Evolutionary conservation across 2,329 filamentous ascomycete genomes (phyloP), one percentile per base, ranked within the genome.

Genomic region (Lojkania enalia): DNA sequence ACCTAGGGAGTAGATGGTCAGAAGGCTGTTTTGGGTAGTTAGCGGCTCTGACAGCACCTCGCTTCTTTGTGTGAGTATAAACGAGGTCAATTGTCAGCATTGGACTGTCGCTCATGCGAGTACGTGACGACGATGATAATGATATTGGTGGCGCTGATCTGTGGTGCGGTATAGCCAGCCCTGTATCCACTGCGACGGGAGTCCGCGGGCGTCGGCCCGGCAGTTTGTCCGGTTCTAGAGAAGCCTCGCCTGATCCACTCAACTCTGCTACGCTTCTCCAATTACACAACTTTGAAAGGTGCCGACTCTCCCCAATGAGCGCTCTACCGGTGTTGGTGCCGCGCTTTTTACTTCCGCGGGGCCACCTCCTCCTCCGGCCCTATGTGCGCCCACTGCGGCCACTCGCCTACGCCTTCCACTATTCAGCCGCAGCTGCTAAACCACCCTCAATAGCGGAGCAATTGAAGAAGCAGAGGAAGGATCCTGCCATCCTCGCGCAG

Each of bases 401-500:
- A 18, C 30, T 56, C 11, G 37, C 51, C 7, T 32, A 19, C 44
- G 47, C 58, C 49, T 66, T 63, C 56, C 52, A 69, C 61, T 65
- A 64, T n/a, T 69, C 66, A 25, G 33, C 29, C 39, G 51, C 47
- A 7, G 48, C 60, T 14, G 41, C 41, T 7, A 42, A 42, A 15
- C 39, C 58, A 20, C 61, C 53, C 43, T 56, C 57, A n/a, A 60
- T 63, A 27, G 61, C 60, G 5, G 63, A 64, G 36, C 61, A 66
- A 35, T 63, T 66, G 39, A 54, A 54, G 20, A 55, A 56, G 25
- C 55, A 54, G 20, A 55, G 55, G 25, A 53, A 55, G 39, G 87
- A 86, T 62, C 81, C 82, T 25, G 79, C 85, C 25, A 59, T 65
- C 19, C 66, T 99, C 54, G 88, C 88, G 60, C 90, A 96, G 71